Evolutionary conservation across 768 basidiomycete species (phyloP), one percentile per base, ranked within the genome.

Genomic region (Mycena floridula): DNA sequence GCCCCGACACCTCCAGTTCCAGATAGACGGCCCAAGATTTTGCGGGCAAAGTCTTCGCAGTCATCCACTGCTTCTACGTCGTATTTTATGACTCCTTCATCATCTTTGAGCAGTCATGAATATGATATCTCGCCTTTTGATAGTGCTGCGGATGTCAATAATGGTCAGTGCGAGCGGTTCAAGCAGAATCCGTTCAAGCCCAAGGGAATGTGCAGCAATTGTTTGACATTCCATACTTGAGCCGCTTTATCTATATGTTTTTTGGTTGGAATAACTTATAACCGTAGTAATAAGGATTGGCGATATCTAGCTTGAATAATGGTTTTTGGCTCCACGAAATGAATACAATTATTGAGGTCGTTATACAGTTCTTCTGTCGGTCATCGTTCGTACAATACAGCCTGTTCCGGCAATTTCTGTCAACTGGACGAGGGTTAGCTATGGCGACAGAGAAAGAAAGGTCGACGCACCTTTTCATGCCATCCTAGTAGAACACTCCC

Each of bases 381-480:
- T 79, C 76, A 79, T 77, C n/a, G 74, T 73, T 59, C 93, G 74
- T 51, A 96, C 92, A 62, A 97, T 98, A 61, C 90, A 95, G 2
- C 93, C 95, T 3, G 87, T 89, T 13, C 95, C 94, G 11, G 92
- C 92, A 12, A 86, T 79, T 61, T 97, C 95, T 12, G 92, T 93
- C 60, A 97, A 67, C 93, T 97, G 54, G 4, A 39, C 1, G 8
- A n/a, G 15, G 25, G 13, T 52, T 16, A 52, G 26, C 25, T 43
- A 25, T 12, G 25, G 27, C 13, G 32, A 44, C 37, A 6, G 37
- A 5, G 24, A n/a, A 24, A 45, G 12, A 40, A 22, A 25, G n/a
- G 37, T 11, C 3, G 23, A 59, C 75, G 20, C 40, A 93, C 93
- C 86, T 95, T 96, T 63, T 96, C 93, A 59, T 98, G 95, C 95